Evolutionary conservation across 805 yeast genomes (phyloP), one percentile per base, ranked within the genome.

Genomic region (Candida andamanensis): DNA sequence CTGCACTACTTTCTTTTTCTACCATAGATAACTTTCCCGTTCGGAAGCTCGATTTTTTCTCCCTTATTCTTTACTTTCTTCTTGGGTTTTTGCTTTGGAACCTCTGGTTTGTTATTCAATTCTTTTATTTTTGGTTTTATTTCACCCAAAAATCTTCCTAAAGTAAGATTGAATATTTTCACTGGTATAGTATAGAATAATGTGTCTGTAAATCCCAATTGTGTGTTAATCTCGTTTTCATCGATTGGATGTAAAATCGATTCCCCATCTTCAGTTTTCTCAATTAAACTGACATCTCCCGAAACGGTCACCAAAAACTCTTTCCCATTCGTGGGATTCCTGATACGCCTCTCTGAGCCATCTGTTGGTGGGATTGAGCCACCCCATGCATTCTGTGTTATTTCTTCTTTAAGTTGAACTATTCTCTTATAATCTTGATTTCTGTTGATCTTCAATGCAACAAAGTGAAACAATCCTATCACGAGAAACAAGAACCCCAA

Each of bases 401-500:
- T 56, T 29, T 74, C 73, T 5, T 59, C 53, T 33, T 78, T 64
- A 46, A 82, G 63, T 2, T 52, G 47, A 5, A 56, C 63, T n/a
- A 83, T 62, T 36, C 85, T 67, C 38, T 71, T 72, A 30, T 69
- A 65, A 43, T 82, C 78, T 37, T 79, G 80, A 15, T 49, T 56
- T 39, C 76, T 60, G 47, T 71, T 75, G 31, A 81, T 66, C 46
- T 58, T 67, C 33, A 80, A 54, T 4, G 78, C 57, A 11, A 71
- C 56, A 45, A 61, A 80, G 45, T 86, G 95, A 26, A 79, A 73
- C 1, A 58, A 47, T 20, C 80, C 68, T 17, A 74, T 59, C 8
- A 81, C 42, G 1, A 75, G 21, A 33, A 64, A 74, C 17, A 85
- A 49, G 20, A 81, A 63, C 3, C 61, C 44, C 2, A 78, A 24